Conservation (phyloP, 192 early-diverging fungal genomes). For the Spizellomyces punctatus region DNA sequence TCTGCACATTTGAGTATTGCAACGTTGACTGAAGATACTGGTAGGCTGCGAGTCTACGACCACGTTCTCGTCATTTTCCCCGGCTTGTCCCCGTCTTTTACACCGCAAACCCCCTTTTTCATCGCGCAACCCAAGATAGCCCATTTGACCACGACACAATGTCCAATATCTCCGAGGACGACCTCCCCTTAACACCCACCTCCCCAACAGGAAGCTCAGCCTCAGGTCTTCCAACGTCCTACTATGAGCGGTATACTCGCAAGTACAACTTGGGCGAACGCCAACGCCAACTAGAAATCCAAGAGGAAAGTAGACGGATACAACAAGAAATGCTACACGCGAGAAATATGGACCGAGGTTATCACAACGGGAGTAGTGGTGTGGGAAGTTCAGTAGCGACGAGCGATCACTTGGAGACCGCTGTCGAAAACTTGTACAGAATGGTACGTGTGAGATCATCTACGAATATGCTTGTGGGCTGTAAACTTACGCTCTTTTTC, state of each 20-base stretch:
- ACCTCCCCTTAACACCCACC: slow-evolving; percentile 12
- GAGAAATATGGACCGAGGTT: neutral
- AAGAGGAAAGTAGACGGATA: neutral
- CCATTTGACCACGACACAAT: too few relatives aligned
- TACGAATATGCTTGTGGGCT: neutral
- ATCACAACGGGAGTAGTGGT: neutral
- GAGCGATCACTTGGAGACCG: slow-evolving; percentile 33
- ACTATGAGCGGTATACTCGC: slow-evolving; percentile 36
- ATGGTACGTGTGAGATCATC: slow-evolving; percentile 25
- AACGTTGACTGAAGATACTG: too few relatives aligned
- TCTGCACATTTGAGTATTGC: too few relatives aligned
- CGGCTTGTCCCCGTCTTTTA: too few relatives aligned
- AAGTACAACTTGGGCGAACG: slow-evolving; percentile 37
- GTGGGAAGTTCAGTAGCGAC: slow-evolving; percentile 24
- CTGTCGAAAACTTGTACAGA: slow-evolving; percentile 37
- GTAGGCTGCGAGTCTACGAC: too few relatives aligned
- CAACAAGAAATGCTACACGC: neutral
- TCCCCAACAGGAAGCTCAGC: slow-evolving; percentile 5
- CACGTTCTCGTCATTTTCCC: too few relatives aligned
- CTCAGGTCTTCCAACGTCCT: slow-evolving; percentile 33
- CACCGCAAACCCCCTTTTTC: too few relatives aligned
- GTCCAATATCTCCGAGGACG: slow-evolving; percentile 1
- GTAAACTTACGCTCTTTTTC: neutral
- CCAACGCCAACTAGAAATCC: slow-evolving; percentile 14
- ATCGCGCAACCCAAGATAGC: too few relatives aligned